These are phyloP conservation scores for Mycena citricolor DNA, from an alignment of 1,284 basidiomycete species.

Conservation along the genomic window DNA sequence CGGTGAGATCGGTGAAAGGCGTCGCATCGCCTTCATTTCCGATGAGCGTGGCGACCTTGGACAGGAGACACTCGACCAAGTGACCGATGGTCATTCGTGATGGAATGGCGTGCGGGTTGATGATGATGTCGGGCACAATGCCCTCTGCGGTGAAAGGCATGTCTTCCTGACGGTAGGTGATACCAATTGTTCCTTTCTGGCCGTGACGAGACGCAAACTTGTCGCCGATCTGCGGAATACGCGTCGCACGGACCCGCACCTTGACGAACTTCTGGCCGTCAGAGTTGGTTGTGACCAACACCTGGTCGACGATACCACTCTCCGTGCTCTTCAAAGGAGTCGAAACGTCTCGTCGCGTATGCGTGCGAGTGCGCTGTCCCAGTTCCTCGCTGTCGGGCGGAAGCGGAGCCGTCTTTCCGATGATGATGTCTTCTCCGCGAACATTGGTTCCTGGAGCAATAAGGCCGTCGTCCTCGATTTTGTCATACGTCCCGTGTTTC, in stretches of 20 bases:
- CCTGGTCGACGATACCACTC: conserved; percentile 96
- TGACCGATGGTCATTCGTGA: conserved; percentile 99
- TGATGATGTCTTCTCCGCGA: conserved; percentile 97
- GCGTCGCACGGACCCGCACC: conserved; percentile 92
- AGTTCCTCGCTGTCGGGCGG: conserved; percentile 97
- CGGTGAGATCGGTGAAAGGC: conserved; percentile 97
- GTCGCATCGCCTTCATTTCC: conserved; percentile 98
- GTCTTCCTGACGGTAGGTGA: conserved; percentile 98
- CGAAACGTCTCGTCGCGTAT: conserved; percentile 92
- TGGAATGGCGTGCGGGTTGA: conserved; percentile 99
- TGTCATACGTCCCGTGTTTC: conserved; percentile 99
- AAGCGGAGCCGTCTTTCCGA: conserved; percentile 97
- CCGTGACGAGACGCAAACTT: conserved; percentile 99
- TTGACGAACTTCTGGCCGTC: conserved; percentile 99
- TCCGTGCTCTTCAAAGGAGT: conserved; percentile 98
- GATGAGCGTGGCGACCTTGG: conserved; percentile 94
- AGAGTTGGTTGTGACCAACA: conserved; percentile 93
- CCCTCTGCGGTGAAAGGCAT: conserved; percentile 99
- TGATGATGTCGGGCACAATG: conserved; percentile 95
- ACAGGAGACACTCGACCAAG: conserved; percentile 96
- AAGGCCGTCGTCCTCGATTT: conserved; percentile 94
- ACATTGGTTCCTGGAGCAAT: conserved; percentile 96
- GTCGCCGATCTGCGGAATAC: conserved; percentile 97
- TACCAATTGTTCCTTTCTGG: conserved; percentile 99
- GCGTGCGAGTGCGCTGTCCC: conserved; percentile 89